Evolutionary conservation across 1,284 basidiomycete species (phyloP).

Genomic region (Leccinum solheimii): DNA sequence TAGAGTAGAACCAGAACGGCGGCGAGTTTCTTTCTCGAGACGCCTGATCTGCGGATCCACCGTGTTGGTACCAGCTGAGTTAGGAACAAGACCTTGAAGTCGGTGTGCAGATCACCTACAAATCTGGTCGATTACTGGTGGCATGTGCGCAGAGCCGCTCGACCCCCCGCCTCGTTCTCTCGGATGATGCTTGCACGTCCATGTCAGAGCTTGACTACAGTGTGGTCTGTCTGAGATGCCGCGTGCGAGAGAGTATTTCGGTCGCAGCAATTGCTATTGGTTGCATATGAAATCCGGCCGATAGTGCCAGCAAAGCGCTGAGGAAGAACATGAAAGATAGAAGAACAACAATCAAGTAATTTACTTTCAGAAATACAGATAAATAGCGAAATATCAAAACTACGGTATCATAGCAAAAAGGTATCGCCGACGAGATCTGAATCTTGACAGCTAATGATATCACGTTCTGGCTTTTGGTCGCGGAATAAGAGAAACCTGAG

Average conservation of each 20-base stretch:
- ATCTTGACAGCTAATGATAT: neutral
- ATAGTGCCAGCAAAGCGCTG: neutral
- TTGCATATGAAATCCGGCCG: neutral
- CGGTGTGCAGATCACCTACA: conserved; percentile 46
- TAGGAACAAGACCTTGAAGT: neutral
- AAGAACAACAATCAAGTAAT: neutral
- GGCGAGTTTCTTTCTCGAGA: conserved; percentile 53
- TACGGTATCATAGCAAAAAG: neutral
- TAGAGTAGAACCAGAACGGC: conserved; percentile 81
- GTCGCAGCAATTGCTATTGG: neutral
- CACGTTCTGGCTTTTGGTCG: conserved; percentile 25
- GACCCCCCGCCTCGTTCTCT: conserved; percentile 39
- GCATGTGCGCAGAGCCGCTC: conserved; percentile 41
- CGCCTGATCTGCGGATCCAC: conserved; percentile 41
- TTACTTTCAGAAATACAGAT: conserved; percentile 22
- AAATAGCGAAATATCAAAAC: conserved; percentile 20
- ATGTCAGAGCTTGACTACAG: conserved; percentile 1
- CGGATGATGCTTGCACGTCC: conserved; percentile 31
- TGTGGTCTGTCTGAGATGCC: neutral
- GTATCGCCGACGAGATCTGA: conserved; percentile 8
- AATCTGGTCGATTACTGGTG: conserved; percentile 37
- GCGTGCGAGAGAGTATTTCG: neutral
- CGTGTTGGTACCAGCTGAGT: neutral
- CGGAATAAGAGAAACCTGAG: conserved; percentile 29
- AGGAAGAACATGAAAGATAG: neutral